A percentile compares a stretch with the other conserved stretches of the same genome.
Conservation (phyloP, 305 asterid genomes). For the Fraxinus sp. region DNA sequence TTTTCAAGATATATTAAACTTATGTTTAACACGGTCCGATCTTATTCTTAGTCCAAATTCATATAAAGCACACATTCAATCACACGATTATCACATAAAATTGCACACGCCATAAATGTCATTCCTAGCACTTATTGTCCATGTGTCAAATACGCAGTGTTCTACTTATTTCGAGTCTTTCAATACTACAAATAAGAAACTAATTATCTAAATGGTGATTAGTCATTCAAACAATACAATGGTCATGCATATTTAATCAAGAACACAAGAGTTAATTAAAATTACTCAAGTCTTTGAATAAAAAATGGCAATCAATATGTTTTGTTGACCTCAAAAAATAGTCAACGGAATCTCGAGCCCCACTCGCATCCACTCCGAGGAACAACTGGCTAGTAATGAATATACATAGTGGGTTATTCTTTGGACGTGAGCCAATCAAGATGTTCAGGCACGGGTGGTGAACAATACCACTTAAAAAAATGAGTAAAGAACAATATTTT, state of each 20-base stretch:
- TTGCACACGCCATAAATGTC: neutral
- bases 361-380: neutral
- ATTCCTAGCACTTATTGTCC: neutral
- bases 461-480: neutral
- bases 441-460: neutral
- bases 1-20: neutral
- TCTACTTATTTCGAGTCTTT: too few species aligned
- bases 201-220: neutral
- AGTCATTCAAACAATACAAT: neutral
- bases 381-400: neutral
- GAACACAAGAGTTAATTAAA: neutral
- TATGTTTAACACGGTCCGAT: neutral
- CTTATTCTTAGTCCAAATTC: neutral
- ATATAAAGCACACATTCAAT: neutral
- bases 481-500: neutral
- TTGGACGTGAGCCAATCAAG: neutral
- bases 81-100: neutral
- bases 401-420: neutral
- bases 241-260: neutral
- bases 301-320: neutral
- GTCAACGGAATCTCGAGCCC: neutral
- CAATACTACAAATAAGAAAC: neutral
- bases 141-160: neutral
- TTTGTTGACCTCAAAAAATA: neutral
- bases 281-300: neutral